phyloP scores from a whole-genome alignment of 176 grass and related monocot species.

The Avena atlantica region DNA sequence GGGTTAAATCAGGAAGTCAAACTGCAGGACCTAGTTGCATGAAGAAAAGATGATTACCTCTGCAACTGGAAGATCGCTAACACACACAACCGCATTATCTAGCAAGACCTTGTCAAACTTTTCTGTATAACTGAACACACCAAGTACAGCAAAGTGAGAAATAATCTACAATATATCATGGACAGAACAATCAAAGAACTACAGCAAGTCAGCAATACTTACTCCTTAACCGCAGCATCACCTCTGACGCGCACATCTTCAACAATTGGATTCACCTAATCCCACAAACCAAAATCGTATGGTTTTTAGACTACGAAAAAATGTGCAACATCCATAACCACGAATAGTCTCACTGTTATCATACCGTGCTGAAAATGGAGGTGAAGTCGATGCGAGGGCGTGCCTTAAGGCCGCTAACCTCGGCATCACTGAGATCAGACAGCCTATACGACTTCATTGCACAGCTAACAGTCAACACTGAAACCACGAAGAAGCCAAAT shows the following conservation, averaged over 20 bases:
- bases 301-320: conserved; percentile 5
- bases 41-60: conserved; percentile 58
- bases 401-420: conserved; percentile 75
- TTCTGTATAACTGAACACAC: conserved; percentile 73
- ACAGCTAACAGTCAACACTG: conserved; percentile 56
- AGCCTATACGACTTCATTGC: conserved; percentile 91
- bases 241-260: conserved; percentile 85
- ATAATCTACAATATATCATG: too few relatives aligned
- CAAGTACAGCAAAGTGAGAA: conserved; percentile 25
- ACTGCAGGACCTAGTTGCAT: background rate
- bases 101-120: conserved; percentile 91
- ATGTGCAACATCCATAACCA: background rate
- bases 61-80: conserved; percentile 67
- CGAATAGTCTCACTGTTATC: background rate
- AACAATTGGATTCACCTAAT: conserved; percentile 89
- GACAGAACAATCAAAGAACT: too few relatives aligned
- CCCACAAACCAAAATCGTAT: background rate
- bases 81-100: conserved; percentile 61
- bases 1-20: background rate
- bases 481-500: conserved; percentile 8
- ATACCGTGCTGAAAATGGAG: conserved; percentile 86
- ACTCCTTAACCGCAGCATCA: conserved; percentile 89
- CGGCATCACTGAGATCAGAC: conserved; percentile 70
- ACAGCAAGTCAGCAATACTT: conserved; percentile 9
- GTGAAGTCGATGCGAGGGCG: conserved; percentile 93